These are phyloP conservation scores for Puccinellia tenuiflora DNA, from an alignment of 176 grass and related monocot genomes.

Conservation along the genomic window DNA sequence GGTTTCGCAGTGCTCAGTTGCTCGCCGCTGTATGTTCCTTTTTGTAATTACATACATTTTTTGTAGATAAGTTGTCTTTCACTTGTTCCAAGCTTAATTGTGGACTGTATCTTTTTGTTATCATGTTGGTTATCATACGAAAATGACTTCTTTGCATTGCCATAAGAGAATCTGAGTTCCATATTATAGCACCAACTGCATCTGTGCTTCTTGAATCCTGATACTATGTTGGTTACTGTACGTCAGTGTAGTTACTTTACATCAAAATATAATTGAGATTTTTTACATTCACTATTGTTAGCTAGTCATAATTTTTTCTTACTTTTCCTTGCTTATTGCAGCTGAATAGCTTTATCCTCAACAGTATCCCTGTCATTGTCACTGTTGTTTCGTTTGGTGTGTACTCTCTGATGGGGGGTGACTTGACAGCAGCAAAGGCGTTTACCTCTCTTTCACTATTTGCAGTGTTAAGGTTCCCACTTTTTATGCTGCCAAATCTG, in stretches of 20 bases:
- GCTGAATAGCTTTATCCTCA: constrained; percentile 95
- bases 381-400: constrained; percentile 89
- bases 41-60: neutral
- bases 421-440: constrained; percentile 93
- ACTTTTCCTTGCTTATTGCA: constrained; percentile 44
- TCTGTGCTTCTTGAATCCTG: neutral
- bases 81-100: constrained; percentile 1
- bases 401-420: constrained; percentile 86
- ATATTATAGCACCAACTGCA: neutral
- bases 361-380: constrained; percentile 90
- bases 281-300: neutral
- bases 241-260: neutral
- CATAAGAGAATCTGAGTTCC: neutral
- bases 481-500: constrained; percentile 94
- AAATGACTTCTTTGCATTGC: neutral
- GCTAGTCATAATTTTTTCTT: constrained; percentile 8
- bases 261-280: constrained; percentile 1
- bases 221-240: neutral
- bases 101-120: neutral
- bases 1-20: constrained; percentile 90
- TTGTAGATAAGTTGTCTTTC: constrained; percentile 5
- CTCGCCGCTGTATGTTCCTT: constrained; percentile 68
- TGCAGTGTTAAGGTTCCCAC: constrained; percentile 90
- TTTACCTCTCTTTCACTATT: constrained; percentile 98
- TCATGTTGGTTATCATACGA: neutral